Percentiles rank a stretch among this genome's conserved stretches.
These are phyloP conservation scores for Pseudisothecium myosuroides DNA, from an alignment of 225 moss, liverwort and hornwort species.

Conservation along the genomic window DNA sequence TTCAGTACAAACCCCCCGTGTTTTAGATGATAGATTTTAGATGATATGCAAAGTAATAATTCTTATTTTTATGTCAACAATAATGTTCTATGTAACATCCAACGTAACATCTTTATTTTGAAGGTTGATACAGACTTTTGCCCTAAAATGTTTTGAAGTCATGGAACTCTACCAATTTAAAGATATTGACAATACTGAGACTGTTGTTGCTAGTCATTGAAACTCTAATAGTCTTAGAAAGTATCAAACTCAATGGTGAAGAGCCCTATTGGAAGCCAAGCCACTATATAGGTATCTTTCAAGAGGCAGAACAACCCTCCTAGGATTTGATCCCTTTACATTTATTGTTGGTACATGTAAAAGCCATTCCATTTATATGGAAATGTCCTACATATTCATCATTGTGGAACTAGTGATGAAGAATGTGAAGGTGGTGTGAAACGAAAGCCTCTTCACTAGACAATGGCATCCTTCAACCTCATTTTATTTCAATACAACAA, in stretches of 20 bases:
- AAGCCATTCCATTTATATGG: not conserved
- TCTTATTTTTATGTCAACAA: too few species aligned
- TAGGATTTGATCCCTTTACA: not conserved
- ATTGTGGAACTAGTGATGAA: not conserved
- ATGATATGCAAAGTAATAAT: too few species aligned
- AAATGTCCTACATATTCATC: not conserved
- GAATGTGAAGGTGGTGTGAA: not conserved
- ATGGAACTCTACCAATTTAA: not conserved
- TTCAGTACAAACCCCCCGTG: too few species aligned
- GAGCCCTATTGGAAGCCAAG: not conserved
- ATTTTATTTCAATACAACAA: not conserved
- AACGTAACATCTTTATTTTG: too few species aligned
- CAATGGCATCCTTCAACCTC: not conserved
- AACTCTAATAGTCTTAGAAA: not conserved
- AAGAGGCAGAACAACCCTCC: fast-evolving
- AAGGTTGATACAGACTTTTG: too few species aligned
- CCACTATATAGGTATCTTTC: not conserved
- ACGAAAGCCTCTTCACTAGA: not conserved
- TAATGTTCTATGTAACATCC: too few species aligned
- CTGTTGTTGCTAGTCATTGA: fast-evolving
- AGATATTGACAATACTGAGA: not conserved
- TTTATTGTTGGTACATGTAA: not conserved
- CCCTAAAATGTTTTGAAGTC: not conserved
- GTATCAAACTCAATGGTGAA: not conserved
- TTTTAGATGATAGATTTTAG: too few species aligned